These are phyloP conservation scores for Neurospora terricola DNA, from an alignment of 495 filamentous ascomycete species.

Conservation along the genomic window DNA sequence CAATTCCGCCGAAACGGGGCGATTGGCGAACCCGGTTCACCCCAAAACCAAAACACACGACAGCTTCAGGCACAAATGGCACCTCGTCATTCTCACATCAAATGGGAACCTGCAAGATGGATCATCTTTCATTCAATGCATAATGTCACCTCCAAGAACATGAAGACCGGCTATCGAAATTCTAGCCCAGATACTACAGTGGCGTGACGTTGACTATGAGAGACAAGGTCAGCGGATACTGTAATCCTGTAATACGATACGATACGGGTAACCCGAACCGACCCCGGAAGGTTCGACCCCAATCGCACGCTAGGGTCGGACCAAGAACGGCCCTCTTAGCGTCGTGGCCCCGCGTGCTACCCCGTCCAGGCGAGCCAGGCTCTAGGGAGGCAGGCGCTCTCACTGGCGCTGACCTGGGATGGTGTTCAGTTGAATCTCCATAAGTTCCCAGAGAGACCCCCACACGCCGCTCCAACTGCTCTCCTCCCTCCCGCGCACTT, in stretches of 20 bases:
- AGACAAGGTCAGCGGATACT: not conserved
- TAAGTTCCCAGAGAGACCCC: conserved; percentile 16
- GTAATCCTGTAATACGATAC: not conserved
- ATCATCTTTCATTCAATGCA: not conserved
- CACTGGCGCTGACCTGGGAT: not conserved
- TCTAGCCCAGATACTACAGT: not conserved
- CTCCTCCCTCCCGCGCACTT: conserved; percentile 14
- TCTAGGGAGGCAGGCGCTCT: not conserved
- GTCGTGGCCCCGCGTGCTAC: not conserved
- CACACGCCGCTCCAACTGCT: conserved; percentile 18
- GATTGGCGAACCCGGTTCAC: not conserved
- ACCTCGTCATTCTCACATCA: not conserved
- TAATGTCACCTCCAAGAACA: not conserved
- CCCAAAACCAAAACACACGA: not conserved
- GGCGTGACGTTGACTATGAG: not conserved
- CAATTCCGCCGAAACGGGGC: not conserved
- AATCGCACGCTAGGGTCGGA: not conserved
- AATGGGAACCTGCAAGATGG: not conserved
- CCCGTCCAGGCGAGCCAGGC: not conserved
- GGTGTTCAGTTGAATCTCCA: not conserved
- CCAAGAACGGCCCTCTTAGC: not conserved
- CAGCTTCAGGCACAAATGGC: not conserved
- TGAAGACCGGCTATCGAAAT: not conserved
- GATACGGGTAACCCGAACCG: not conserved
- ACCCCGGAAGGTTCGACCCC: not conserved